Conservation (phyloP, 2,329 filamentous ascomycete genomes). For the Pseudofabraea citricarpa region DNA sequence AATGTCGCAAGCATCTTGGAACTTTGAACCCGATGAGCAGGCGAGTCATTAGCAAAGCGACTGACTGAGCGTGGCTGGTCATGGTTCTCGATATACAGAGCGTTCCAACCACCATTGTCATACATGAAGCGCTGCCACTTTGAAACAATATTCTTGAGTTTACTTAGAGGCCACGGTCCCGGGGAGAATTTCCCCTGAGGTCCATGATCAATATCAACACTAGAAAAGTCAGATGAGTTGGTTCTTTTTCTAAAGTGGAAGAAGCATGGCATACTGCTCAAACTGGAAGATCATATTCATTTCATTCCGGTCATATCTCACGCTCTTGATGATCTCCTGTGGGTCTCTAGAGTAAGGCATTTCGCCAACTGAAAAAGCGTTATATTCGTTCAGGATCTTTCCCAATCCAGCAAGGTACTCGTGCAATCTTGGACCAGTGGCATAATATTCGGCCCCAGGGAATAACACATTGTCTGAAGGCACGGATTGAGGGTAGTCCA, state of each 20-base stretch:
- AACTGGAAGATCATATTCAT: slow-evolving; percentile 73
- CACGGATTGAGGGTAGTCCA: slow-evolving; percentile 2
- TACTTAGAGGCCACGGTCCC: slow-evolving; percentile 30
- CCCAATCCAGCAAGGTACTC: slow-evolving; percentile 44
- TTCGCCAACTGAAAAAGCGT: slow-evolving; percentile 49
- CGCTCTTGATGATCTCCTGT: slow-evolving; percentile 46
- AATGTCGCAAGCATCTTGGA: slow-evolving; percentile 51
- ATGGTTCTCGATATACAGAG: slow-evolving; percentile 54
- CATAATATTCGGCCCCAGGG: slow-evolving; percentile 17
- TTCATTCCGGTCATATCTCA: slow-evolving; percentile 52
- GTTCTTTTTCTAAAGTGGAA: neutral
- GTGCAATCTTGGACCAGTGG: slow-evolving; percentile 57
- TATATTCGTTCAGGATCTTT: slow-evolving; percentile 40
- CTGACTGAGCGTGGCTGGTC: slow-evolving; percentile 49
- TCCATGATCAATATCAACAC: slow-evolving; percentile 45
- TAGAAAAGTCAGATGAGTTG: slow-evolving; percentile 20
- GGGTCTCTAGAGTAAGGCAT: slow-evolving; percentile 38
- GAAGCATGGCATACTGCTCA: slow-evolving; percentile 42
- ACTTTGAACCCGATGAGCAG: slow-evolving; percentile 34
- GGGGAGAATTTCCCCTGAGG: slow-evolving; percentile 39
- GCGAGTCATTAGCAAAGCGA: slow-evolving; percentile 37
- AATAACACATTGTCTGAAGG: neutral
- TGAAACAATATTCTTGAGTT: slow-evolving; percentile 40
- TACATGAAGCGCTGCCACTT: slow-evolving; percentile 49
- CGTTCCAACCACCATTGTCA: slow-evolving; percentile 50